Conservation (phyloP, 176 grass and related monocot genomes). For the Pontederia paniculata region DNA sequence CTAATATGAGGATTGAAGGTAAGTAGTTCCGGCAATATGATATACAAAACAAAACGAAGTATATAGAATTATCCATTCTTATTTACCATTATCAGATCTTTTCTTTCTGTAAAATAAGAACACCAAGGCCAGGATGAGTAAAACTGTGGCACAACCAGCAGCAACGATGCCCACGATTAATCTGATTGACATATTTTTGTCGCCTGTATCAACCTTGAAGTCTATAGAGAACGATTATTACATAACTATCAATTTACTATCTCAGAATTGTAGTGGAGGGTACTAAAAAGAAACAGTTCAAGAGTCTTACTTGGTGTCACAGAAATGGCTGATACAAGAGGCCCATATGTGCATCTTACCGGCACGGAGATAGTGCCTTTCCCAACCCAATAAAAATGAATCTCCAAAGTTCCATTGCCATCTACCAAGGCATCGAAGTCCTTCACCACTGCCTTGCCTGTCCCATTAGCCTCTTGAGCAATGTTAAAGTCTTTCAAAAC, state of each 20-base stretch:
- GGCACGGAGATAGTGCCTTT: conserved; percentile 75
- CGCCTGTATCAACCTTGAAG: background rate
- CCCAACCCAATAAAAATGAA: conserved; percentile 16
- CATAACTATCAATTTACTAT: background rate
- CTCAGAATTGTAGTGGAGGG: background rate
- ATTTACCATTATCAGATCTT: background rate
- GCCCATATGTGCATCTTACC: conserved; percentile 49
- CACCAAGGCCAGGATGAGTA: background rate
- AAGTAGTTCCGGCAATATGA: no score
- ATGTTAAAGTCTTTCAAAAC: background rate
- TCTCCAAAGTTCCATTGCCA: conserved; percentile 2
- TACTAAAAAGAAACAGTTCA: background rate
- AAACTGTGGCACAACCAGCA: background rate
- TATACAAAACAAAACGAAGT: no score
- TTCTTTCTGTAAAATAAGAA: background rate
- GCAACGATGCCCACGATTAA: conserved; percentile 4
- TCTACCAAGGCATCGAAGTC: background rate
- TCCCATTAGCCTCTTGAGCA: conserved; percentile 7
- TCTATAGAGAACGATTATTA: background rate
- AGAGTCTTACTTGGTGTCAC: conserved; percentile 14
- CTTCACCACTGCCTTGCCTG: background rate
- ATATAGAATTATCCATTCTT: background rate
- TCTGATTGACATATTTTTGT: background rate
- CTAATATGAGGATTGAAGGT: no score
- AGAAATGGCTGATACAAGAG: conserved; percentile 85